Percentiles rank a stretch among this genome's conserved stretches.
Evolutionary conservation across 2,329 filamentous ascomycete genomes (phyloP).

Genomic region (Mollisia scopiformis): DNA sequence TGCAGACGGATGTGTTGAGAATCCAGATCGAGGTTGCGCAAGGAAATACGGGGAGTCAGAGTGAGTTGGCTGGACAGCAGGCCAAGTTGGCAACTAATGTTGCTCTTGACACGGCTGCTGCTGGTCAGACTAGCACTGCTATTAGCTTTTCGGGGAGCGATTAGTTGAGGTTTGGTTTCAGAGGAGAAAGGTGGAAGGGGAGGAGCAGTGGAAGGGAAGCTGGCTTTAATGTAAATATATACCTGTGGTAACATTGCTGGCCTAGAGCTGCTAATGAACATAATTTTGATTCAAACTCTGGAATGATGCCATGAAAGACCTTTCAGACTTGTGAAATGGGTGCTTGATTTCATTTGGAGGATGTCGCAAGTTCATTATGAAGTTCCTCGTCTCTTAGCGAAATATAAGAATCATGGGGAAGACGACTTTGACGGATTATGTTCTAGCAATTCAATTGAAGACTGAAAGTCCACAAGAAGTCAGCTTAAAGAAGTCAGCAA

Average conservation of each 20-base stretch:
- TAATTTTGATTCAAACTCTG: neutral
- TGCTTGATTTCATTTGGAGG: no score
- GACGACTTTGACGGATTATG: no score
- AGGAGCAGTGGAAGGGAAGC: neutral
- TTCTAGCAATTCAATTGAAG: no score
- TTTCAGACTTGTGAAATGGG: neutral
- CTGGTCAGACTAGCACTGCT: slow-evolving; percentile 36
- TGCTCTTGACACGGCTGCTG: slow-evolving; percentile 38
- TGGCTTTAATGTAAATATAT: neutral
- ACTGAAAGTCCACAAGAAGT: no score
- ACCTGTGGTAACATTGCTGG: neutral
- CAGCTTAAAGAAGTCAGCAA: no score
- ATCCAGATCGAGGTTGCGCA: slow-evolving; percentile 56
- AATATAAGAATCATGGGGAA: no score
- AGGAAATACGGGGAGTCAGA: slow-evolving; percentile 45
- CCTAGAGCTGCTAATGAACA: neutral
- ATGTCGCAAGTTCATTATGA: no score
- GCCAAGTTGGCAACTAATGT: slow-evolving; percentile 59
- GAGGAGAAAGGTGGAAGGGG: neutral
- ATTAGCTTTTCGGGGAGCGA: slow-evolving; percentile 24
- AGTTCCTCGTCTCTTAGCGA: no score
- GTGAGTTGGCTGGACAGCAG: slow-evolving; percentile 48
- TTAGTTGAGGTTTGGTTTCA: neutral
- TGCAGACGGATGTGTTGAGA: slow-evolving; percentile 53
- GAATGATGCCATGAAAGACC: neutral